phyloP scores from a whole-genome alignment of 108 stramenopile genomes.

The Cyclotella cryptica region DNA sequence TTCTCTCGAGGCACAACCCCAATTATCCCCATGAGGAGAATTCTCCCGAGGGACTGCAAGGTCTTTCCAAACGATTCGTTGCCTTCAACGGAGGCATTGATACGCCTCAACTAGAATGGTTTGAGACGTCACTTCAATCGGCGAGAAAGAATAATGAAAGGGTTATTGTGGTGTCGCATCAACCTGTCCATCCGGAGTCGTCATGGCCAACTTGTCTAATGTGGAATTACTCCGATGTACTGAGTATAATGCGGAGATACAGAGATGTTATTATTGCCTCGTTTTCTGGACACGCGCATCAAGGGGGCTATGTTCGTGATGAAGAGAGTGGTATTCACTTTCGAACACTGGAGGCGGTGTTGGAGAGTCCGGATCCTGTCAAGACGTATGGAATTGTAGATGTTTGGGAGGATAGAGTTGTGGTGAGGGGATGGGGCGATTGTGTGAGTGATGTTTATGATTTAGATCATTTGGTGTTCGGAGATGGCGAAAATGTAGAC shows the following conservation, averaged over 20 bases:
- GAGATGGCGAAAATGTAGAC: neutral
- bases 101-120: slow-evolving; percentile 71
- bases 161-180: slow-evolving; percentile 78
- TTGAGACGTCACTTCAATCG: slow-evolving; percentile 55
- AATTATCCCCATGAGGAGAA: slow-evolving; percentile 78
- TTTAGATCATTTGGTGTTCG: slow-evolving; percentile 57
- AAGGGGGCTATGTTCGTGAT: slow-evolving; percentile 81
- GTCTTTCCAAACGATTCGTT: slow-evolving; percentile 71
- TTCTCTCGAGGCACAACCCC: slow-evolving; percentile 67
- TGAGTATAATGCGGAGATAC: slow-evolving; percentile 62
- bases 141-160: slow-evolving; percentile 56
- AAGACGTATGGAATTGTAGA: slow-evolving; percentile 80
- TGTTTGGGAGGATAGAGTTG: slow-evolving; percentile 66
- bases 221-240: slow-evolving; percentile 82
- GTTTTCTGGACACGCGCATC: slow-evolving; percentile 86
- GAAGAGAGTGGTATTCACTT: slow-evolving; percentile 82
- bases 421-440: slow-evolving; percentile 71
- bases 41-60: slow-evolving; percentile 77
- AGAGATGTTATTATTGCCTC: slow-evolving; percentile 72
- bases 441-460: slow-evolving; percentile 77
- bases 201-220: slow-evolving; percentile 69
- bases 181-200: slow-evolving; percentile 77
- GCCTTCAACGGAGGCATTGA: slow-evolving; percentile 87
- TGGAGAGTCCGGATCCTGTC: slow-evolving; percentile 71
- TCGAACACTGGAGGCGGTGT: slow-evolving; percentile 78